These are phyloP conservation scores for Volvox carteri DNA, from an alignment of 163 green algal genomes.

Conservation along the genomic window DNA sequence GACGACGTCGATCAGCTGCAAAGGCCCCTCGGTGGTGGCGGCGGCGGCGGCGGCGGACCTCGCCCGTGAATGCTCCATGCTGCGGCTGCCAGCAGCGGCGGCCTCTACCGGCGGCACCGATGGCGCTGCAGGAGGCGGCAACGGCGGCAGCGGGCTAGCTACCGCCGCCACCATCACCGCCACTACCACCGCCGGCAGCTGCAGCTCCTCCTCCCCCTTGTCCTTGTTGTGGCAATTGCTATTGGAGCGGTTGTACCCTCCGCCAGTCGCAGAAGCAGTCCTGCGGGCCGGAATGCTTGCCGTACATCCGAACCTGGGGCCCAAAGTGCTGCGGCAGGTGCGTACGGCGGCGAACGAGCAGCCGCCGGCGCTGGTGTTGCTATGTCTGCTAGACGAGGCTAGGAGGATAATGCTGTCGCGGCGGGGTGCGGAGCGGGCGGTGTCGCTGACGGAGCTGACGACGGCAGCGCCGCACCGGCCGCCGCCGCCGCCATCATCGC, in stretches of 20 bases:
- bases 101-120: not conserved
- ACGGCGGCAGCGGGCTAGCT: not conserved
- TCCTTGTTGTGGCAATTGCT: not conserved
- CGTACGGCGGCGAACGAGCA: not conserved
- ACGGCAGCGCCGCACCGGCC: not conserved
- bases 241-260: not conserved
- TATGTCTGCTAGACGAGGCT: slow-evolving; percentile 2
- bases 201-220: no score
- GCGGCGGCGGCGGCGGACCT: not conserved
- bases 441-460: not conserved
- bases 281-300: not conserved
- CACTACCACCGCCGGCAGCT: no score
- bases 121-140: not conserved
- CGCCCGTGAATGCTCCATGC: not conserved
- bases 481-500: not conserved
- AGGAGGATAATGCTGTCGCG: not conserved
- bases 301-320: not conserved
- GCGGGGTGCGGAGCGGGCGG: no score
- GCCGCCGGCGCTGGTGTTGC: not conserved
- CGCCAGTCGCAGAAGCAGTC: not conserved
- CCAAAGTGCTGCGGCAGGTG: not conserved
- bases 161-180: not conserved
- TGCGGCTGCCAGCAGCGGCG: not conserved
- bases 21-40: not conserved
- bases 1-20: no score